Evolutionary conservation across 169 alveolate species (phyloP).

Genomic region (Hepatocystis sp.): DNA sequence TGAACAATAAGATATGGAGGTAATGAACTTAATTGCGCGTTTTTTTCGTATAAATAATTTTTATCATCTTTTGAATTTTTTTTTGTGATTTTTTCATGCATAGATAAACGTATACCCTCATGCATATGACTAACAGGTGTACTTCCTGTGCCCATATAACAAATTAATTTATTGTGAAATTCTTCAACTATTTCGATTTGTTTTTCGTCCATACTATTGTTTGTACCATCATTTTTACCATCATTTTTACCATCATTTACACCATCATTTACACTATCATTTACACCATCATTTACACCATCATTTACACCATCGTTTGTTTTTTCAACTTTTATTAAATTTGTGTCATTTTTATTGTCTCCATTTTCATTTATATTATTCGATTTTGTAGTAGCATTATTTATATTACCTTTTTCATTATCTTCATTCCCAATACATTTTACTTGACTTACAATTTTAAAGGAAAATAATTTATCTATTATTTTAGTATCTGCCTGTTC

Average conservation of each 20-base stretch:
- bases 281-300: background rate
- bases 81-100: conserved; percentile 92
- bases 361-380: too few species aligned
- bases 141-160: conserved; percentile 91
- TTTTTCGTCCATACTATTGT: background rate
- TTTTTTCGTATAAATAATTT: conserved; percentile 90
- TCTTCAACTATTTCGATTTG: conserved; percentile 33
- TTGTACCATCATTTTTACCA: background rate
- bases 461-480: conserved; percentile 47
- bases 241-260: background rate
- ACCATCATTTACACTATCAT: background rate
- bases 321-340: too few species aligned
- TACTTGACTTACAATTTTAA: conserved; percentile 24
- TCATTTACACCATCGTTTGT: too few species aligned
- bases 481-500: conserved; percentile 49
- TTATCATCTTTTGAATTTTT: conserved; percentile 86
- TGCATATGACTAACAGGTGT: conserved; percentile 91
- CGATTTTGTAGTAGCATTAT: too few species aligned
- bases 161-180: conserved; percentile 46
- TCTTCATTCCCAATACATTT: conserved; percentile 24
- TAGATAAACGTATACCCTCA: conserved; percentile 92
- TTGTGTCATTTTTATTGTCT: too few species aligned
- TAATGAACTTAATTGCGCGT: conserved; percentile 88
- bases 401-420: too few species aligned
- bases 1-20: conserved; percentile 95